These are phyloP conservation scores for Eucalyptus pauciflora DNA, from an alignment of 345 rosid genomes.

Conservation along the genomic window DNA sequence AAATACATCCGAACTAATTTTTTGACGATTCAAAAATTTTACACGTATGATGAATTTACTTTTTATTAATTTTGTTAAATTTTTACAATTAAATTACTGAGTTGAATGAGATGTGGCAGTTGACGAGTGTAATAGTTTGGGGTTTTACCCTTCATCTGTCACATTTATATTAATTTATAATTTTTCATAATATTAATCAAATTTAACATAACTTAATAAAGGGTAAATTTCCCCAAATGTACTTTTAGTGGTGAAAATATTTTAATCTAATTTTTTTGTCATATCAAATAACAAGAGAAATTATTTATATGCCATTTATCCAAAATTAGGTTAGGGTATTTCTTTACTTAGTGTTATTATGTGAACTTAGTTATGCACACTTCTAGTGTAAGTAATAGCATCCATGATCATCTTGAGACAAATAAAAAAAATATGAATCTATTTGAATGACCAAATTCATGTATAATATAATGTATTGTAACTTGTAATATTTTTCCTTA, in stretches of 20 bases:
- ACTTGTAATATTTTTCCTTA: no score
- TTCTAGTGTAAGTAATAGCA: background rate
- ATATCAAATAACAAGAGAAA: background rate
- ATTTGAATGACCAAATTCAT: background rate
- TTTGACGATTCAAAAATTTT: no score
- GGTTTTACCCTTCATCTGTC: fast-evolving
- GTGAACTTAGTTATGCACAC: background rate
- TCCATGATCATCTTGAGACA: background rate
- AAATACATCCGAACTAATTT: no score
- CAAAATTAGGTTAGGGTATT: background rate
- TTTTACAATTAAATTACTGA: fast-evolving
- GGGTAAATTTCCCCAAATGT: no score
- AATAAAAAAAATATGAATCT: background rate
- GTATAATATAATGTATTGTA: no score
- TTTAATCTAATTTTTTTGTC: background rate
- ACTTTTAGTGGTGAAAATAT: background rate
- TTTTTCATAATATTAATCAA: fast-evolving
- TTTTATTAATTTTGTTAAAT: fast-evolving
- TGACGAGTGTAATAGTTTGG: fast-evolving
- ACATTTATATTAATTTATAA: no score
- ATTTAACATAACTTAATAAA: no score
- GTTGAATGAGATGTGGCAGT: fast-evolving
- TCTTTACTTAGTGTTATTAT: background rate
- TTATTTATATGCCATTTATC: background rate
- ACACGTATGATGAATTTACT: fast-evolving